Conservation (phyloP, 1,284 basidiomycete genomes). For the Trametes polyzona region DNA sequence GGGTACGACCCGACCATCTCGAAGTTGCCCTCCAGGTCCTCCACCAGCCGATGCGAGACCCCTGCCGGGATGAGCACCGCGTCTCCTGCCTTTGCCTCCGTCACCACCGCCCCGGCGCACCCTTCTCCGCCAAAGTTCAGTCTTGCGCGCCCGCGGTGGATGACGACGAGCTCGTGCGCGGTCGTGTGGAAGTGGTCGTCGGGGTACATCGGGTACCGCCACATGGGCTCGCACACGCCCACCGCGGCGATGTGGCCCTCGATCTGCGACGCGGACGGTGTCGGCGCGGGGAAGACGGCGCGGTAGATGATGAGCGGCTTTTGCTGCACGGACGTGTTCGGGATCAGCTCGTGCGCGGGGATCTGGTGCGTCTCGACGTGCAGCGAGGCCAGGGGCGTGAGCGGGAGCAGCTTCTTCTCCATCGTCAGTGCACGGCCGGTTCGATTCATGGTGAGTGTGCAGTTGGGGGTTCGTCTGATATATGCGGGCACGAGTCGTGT, state of each 20-base stretch:
- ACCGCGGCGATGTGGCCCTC: constrained; percentile 38
- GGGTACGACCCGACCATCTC: constrained; percentile 49
- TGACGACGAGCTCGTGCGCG: constrained; percentile 45
- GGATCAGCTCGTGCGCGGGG: constrained; percentile 29
- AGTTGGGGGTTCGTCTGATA: not conserved
- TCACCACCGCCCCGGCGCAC: constrained; percentile 37
- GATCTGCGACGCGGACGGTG: constrained; percentile 27
- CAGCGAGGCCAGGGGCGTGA: constrained; percentile 30
- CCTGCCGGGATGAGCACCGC: constrained; percentile 47
- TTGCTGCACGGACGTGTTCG: constrained; percentile 34
- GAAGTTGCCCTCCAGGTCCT: constrained; percentile 38
- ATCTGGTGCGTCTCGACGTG: constrained; percentile 31
- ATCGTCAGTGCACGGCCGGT: constrained; percentile 6
- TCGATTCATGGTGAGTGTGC: not conserved
- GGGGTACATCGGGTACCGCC: constrained; percentile 47
- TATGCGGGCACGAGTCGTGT: not conserved
- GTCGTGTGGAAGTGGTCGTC: constrained; percentile 49
- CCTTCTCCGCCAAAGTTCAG: constrained; percentile 45
- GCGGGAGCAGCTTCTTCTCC: constrained; percentile 19
- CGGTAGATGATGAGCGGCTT: constrained; percentile 36
- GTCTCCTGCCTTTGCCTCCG: constrained; percentile 42
- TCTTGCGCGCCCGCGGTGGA: constrained; percentile 37
- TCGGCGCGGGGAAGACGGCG: constrained; percentile 26
- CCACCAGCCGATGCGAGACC: constrained; percentile 41
- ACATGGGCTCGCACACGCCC: constrained; percentile 42